Evolutionary conservation across 2,329 filamentous ascomycete genomes (phyloP), one percentile per base, ranked within the genome.

Genomic region (Byssochlamys sp.): DNA sequence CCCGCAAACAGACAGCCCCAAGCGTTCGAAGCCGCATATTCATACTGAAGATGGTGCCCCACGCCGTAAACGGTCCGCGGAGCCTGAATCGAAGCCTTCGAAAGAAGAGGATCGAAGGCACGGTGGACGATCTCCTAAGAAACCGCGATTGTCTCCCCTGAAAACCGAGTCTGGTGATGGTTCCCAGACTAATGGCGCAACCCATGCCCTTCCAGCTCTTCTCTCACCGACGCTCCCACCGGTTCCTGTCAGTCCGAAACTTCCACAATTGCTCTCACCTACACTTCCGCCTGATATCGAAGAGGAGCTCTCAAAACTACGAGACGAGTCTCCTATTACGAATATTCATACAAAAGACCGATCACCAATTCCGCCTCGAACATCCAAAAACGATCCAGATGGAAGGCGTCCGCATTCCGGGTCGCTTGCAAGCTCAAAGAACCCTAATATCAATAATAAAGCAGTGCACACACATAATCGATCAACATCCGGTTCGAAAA

Each of bases 251-350:
- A 66, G 63, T 24, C 68, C 69, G 27, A 73, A 68, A 56, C 68
- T 84, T 19, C 82, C 82, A 10, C 74, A 76, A 9, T 74, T 83
- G 35, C 69, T 84, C n/a, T 84, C 82, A 3, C 81, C 82, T 2
- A 82, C 80, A 12, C 72, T 85, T 3, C 82, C 82, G 5, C 74
- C 79, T 2, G 79, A 78, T 55, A 77, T 85, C 51, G 78, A 81
- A 62, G 79, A 77, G 57, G 78, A 82, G 57, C 67, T 84, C 27
- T 75, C 72, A 6, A 67, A 75, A 58, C 71, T 76, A 35, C 64
- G 74, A 28, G 73, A 75, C 48, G 70, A 69, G 33, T 67, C 71
- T 24, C 55, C 64, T 50, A 53, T 60, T 51, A 28, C 58, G 58
- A 58, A 57, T 54, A 45, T 63, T 57, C 25, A 55, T 31, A 60